These are phyloP conservation scores for Fusarium neocosmosporiellum DNA, from an alignment of 2,329 filamentous ascomycete genomes.

Conservation along the genomic window DNA sequence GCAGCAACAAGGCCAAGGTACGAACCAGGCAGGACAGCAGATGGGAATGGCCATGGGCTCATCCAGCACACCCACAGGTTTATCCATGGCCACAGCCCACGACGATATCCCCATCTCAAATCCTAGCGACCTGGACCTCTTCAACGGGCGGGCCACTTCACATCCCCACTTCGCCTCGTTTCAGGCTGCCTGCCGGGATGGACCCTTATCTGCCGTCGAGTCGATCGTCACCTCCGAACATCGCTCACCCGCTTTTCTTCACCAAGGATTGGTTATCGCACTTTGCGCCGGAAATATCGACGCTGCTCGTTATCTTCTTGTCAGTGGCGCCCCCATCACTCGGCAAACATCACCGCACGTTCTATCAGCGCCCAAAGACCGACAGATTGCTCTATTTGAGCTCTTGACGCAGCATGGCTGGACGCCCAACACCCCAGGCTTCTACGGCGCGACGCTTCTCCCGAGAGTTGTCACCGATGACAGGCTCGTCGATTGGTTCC, in stretches of 20 bases:
- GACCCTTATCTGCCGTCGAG: constrained; percentile 7
- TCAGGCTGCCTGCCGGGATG: constrained; percentile 20
- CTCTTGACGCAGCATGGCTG: constrained; percentile 22
- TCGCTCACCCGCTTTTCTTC: constrained; percentile 18
- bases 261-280: constrained; percentile 16
- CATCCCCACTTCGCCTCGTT: constrained; percentile 13
- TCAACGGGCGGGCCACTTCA: neutral
- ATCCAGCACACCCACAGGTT: neutral
- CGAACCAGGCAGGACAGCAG: neutral
- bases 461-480: constrained; percentile 11
- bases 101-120: constrained; percentile 21
- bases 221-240: constrained; percentile 4
- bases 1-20: neutral
- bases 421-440: constrained; percentile 18
- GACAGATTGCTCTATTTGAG: constrained; percentile 23
- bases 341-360: constrained; percentile 5
- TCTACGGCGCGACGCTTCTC: constrained; percentile 28
- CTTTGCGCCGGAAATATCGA: constrained; percentile 24
- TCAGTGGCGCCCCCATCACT: constrained; percentile 28
- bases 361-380: constrained; percentile 10
- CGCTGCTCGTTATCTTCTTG: constrained; percentile 12
- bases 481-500: constrained; percentile 34
- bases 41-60: neutral
- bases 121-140: constrained; percentile 6
- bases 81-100: constrained; percentile 8